A percentile compares a stretch with the other conserved stretches of the same genome.
Evolutionary conservation across 352 stramenopile genomes (phyloP).

Genomic region (Globisporangium cylindrosporum): DNA sequence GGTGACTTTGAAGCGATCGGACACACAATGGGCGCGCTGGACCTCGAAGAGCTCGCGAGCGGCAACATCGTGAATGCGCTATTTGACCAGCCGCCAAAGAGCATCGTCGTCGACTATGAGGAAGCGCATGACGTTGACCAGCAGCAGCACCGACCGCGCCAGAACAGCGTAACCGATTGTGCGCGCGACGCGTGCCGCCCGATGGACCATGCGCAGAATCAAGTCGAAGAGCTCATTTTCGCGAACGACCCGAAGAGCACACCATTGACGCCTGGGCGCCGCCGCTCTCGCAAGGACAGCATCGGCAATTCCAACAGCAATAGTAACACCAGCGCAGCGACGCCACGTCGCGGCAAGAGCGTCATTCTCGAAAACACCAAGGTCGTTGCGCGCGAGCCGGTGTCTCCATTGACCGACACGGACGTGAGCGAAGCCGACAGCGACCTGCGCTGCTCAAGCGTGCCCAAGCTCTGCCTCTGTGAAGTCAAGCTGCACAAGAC

Average conservation of each 20-base stretch:
- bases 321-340: neutral
- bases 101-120: slow-evolving; percentile 68
- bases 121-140: slow-evolving; percentile 19
- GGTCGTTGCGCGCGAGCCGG: slow-evolving; percentile 7
- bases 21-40: slow-evolving; percentile 23
- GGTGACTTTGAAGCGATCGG: slow-evolving; percentile 9
- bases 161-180: slow-evolving; percentile 28
- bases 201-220: slow-evolving; percentile 26
- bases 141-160: slow-evolving; percentile 22
- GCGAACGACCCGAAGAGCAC: neutral
- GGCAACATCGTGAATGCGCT: slow-evolving; percentile 13
- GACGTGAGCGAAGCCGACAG: slow-evolving; percentile 23
- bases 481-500: slow-evolving; percentile 85
- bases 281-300: slow-evolving; percentile 33
- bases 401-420: slow-evolving; percentile 16
- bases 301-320: slow-evolving; percentile 4
- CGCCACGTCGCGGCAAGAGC: slow-evolving; percentile 30
- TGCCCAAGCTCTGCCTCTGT: slow-evolving; percentile 74
- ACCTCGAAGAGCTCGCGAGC: slow-evolving; percentile 50
- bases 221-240: slow-evolving; percentile 12
- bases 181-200: slow-evolving; percentile 41
- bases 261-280: slow-evolving; percentile 14
- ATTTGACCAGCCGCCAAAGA: slow-evolving; percentile 19
- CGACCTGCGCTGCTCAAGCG: slow-evolving; percentile 44
- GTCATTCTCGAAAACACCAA: slow-evolving; percentile 23